phyloP scores from a whole-genome alignment of 192 early-diverging fungal species.

The Jimgerdemannia flammicorona region DNA sequence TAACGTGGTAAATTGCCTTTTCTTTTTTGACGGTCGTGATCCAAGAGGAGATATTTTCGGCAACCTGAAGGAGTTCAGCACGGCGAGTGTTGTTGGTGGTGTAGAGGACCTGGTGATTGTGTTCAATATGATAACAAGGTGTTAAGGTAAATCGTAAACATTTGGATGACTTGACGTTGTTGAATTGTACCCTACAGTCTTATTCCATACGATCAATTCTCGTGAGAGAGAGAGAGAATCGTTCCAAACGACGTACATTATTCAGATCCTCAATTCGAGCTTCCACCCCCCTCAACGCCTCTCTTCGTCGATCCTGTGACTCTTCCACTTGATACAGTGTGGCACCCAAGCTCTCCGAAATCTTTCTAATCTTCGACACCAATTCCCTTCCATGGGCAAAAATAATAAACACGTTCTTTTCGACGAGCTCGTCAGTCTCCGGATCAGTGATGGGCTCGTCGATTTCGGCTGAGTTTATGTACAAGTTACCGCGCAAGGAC shows the following conservation, averaged over 20 bases:
- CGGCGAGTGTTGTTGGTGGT: slow-evolving; percentile 83
- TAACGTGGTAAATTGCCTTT: slow-evolving; percentile 94
- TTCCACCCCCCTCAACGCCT: slow-evolving; percentile 75
- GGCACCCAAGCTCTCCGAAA: slow-evolving; percentile 92
- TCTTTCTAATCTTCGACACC: slow-evolving; percentile 86
- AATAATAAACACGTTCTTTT: slow-evolving; percentile 98
- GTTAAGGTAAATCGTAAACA: too few relatives aligned
- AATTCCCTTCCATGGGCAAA: slow-evolving; percentile 96
- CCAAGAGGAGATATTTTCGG: slow-evolving; percentile 88
- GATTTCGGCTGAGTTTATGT: slow-evolving; percentile 94
- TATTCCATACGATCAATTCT: too few relatives aligned
- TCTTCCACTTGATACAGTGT: slow-evolving; percentile 90
- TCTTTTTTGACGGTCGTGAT: slow-evolving; percentile 91
- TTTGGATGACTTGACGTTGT: too few relatives aligned
- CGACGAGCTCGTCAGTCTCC: slow-evolving; percentile 76
- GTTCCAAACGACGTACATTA: slow-evolving; percentile 18
- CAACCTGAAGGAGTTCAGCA: slow-evolving; percentile 78
- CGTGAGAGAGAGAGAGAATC: slow-evolving; percentile 8
- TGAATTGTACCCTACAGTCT: too few relatives aligned
- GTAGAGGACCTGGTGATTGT: slow-evolving; percentile 61
- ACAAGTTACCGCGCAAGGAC: slow-evolving; percentile 94
- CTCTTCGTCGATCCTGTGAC: slow-evolving; percentile 78
- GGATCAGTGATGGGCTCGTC: slow-evolving; percentile 94
- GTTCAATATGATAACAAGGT: neutral
- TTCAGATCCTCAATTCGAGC: slow-evolving; percentile 86